phyloP scores from a whole-genome alignment of 78 protist species.

The Cavenderia fasciculata region DNA sequence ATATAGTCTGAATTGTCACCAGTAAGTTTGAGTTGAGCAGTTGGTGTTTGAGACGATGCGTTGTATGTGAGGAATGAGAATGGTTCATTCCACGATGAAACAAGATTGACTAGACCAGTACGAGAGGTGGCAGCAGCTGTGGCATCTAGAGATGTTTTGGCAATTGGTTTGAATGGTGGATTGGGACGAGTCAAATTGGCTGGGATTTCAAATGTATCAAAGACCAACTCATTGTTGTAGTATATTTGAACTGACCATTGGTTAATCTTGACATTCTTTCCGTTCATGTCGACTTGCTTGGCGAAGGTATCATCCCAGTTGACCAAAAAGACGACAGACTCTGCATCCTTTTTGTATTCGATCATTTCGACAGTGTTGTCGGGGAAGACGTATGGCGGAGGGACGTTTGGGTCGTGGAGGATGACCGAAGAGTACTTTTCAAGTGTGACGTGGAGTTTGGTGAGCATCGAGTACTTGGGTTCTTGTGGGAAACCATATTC shows the following conservation, averaged over 20 bases:
- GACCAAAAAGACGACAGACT: background rate
- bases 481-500: conserved; percentile 8
- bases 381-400: background rate
- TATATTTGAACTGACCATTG: conserved; percentile 39
- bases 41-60: background rate
- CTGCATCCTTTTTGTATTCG: background rate
- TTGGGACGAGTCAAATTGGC: background rate
- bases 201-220: conserved; percentile 15
- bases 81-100: background rate
- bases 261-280: background rate
- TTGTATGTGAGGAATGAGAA: background rate
- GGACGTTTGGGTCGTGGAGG: background rate
- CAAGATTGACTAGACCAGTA: no score
- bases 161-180: background rate
- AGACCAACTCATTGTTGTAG: background rate
- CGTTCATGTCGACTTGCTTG: background rate
- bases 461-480: conserved; percentile 1
- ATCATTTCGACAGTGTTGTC: background rate
- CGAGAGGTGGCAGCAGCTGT: no score
- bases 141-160: no score
- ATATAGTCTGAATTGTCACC: conserved; percentile 27
- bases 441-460: background rate
- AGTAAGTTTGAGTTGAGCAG: conserved; percentile 13
- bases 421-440: background rate
- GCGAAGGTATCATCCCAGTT: background rate